Evolutionary conservation across 352 stramenopile genomes (phyloP).

Genomic region (Phytopythium ostracodes): DNA sequence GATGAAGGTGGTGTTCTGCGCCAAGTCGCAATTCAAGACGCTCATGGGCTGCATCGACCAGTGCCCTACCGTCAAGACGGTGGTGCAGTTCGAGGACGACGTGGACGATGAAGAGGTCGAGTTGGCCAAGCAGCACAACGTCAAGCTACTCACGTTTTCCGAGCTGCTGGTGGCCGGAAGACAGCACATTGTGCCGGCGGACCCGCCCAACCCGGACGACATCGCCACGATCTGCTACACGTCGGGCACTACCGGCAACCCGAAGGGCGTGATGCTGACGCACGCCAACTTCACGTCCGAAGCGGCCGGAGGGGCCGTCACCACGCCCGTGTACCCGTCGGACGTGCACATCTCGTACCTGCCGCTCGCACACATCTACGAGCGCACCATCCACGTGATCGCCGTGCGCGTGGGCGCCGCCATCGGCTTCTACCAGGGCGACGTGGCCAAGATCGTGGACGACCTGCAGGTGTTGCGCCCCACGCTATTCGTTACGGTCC

Average conservation of each 20-base stretch:
- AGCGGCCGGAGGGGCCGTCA: conserved; percentile 20
- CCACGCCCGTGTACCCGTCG: conserved; percentile 23
- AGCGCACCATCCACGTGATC: conserved; percentile 86
- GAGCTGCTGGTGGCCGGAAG: conserved; percentile 38
- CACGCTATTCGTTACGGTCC: conserved; percentile 92
- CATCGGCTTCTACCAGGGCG: conserved; percentile 78
- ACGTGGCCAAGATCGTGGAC: conserved; percentile 90
- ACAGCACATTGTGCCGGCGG: conserved; percentile 32
- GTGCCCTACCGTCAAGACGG: no score
- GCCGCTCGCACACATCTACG: conserved; percentile 96
- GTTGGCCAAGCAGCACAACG: conserved; percentile 15
- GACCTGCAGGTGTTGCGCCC: conserved; percentile 91
- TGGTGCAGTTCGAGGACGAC: conserved; percentile 55
- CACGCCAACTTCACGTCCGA: conserved; percentile 73
- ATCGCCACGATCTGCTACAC: conserved; percentile 95
- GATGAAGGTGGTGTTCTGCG: conserved; percentile 50
- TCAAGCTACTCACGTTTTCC: conserved; percentile 38
- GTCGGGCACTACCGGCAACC: conserved; percentile 94
- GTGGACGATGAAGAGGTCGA: conserved; percentile 29
- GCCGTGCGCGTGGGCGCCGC: conserved; percentile 82
- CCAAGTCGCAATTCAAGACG: conserved; percentile 49
- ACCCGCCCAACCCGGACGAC: conserved; percentile 62
- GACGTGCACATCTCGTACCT: conserved; percentile 96
- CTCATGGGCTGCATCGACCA: conserved; percentile 56
- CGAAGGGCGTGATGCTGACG: conserved; percentile 94